These are phyloP conservation scores for Hypoxylon sp. DNA, from an alignment of 2,329 filamentous ascomycete genomes.

Conservation along the genomic window DNA sequence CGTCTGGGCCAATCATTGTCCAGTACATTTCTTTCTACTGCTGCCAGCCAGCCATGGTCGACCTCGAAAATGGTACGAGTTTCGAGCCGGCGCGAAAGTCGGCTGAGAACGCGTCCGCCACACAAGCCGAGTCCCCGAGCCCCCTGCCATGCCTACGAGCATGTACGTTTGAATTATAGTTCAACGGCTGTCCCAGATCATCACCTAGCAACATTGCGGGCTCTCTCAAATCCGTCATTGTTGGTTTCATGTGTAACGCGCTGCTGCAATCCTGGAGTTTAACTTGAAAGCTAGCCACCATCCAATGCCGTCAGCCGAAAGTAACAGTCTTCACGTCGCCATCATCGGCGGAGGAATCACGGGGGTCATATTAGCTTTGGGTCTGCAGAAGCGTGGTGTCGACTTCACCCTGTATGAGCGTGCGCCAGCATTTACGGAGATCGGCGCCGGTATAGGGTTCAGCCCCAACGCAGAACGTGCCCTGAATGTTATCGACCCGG, in stretches of 20 bases:
- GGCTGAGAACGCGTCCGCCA: neutral
- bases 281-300: neutral
- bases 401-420: slow-evolving; percentile 62
- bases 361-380: slow-evolving; percentile 62
- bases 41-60: neutral
- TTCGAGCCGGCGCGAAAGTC: neutral
- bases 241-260: neutral
- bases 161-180: neutral
- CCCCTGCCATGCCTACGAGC: neutral
- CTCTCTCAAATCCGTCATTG: neutral
- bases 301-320: slow-evolving; percentile 10
- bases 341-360: slow-evolving; percentile 66
- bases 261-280: neutral
- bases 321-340: slow-evolving; percentile 53
- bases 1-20: neutral
- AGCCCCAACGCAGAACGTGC: slow-evolving; percentile 64
- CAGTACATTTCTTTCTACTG: neutral
- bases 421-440: slow-evolving; percentile 57
- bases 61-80: neutral
- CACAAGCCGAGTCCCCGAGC: neutral
- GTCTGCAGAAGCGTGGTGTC: slow-evolving; percentile 58
- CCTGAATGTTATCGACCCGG: slow-evolving; percentile 56
- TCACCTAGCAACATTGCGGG: neutral
- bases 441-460: slow-evolving; percentile 65
- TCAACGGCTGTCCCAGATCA: neutral